These are phyloP conservation scores for Fimicolochytrium jonesii DNA, from an alignment of 192 early-diverging fungal species.

Conservation along the genomic window DNA sequence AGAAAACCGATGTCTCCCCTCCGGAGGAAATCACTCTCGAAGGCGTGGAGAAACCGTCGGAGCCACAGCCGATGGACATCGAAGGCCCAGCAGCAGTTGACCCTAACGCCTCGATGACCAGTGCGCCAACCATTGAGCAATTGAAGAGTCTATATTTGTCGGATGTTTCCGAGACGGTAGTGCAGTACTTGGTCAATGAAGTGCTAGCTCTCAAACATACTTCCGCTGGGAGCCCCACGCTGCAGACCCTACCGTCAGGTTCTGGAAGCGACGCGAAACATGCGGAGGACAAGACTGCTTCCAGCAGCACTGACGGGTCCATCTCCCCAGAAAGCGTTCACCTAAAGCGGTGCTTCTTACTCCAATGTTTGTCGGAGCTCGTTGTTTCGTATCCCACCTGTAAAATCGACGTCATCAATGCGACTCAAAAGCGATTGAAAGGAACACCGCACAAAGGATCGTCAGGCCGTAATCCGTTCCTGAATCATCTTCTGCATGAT, in stretches of 20 bases:
- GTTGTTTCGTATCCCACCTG: slow-evolving; percentile 80
- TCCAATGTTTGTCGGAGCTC: slow-evolving; percentile 85
- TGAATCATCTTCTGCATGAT: slow-evolving; percentile 63
- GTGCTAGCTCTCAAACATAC: slow-evolving; percentile 31
- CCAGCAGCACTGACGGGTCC: neutral
- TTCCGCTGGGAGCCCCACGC: neutral
- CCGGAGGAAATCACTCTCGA: neutral
- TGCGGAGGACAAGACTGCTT: neutral
- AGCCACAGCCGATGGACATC: slow-evolving; percentile 23
- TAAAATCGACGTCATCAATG: slow-evolving; percentile 66
- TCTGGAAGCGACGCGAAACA: too few relatives aligned
- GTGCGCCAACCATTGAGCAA: neutral
- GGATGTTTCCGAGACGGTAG: slow-evolving; percentile 46
- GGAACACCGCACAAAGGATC: slow-evolving; percentile 31
- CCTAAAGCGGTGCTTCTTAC: slow-evolving; percentile 65
- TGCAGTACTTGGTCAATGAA: slow-evolving; percentile 54
- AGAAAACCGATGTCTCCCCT: too few relatives aligned
- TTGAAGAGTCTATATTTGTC: slow-evolving; percentile 27
- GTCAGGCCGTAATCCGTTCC: slow-evolving; percentile 43
- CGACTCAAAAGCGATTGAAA: slow-evolving; percentile 49
- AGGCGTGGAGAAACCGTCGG: slow-evolving; percentile 12
- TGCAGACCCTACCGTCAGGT: too few relatives aligned
- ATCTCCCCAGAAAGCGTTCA: slow-evolving; percentile 17
- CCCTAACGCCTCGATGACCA: slow-evolving; percentile 9
- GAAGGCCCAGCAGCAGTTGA: slow-evolving; percentile 16